These are phyloP conservation scores for Pythium rhizo-oryzae DNA, from an alignment of 352 stramenopile species.

Conservation along the genomic window DNA sequence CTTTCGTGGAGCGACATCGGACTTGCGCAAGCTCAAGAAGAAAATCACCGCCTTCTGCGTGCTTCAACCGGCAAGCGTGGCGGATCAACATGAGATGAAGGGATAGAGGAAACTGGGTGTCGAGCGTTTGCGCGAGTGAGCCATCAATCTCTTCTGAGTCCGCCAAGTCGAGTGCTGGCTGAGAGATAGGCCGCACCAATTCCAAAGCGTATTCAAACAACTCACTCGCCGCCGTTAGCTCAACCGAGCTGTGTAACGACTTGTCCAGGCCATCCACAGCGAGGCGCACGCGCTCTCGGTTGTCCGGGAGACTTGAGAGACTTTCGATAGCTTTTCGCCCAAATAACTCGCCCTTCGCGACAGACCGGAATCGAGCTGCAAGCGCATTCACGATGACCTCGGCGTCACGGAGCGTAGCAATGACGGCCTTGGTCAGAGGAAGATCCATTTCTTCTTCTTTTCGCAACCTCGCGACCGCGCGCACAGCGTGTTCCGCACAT, in stretches of 20 bases:
- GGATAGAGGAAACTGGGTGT: conserved; percentile 4
- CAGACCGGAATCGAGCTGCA: conserved; percentile 29
- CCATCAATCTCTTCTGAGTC: neutral
- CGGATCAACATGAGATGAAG: conserved; percentile 11
- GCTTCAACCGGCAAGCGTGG: neutral
- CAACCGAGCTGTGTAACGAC: conserved; percentile 11
- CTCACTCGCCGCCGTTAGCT: conserved; percentile 20
- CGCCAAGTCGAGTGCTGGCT: conserved; percentile 8
- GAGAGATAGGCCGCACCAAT: conserved; percentile 33
- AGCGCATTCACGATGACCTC: conserved; percentile 47
- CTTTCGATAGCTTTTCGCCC: conserved; percentile 38
- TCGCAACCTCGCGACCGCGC: conserved; percentile 45
- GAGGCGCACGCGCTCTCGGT: conserved; percentile 39
- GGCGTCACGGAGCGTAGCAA: conserved; percentile 39
- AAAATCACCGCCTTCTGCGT: neutral
- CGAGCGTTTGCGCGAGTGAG: neutral
- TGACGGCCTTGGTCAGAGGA: conserved; percentile 49
- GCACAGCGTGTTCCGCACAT: conserved; percentile 48
- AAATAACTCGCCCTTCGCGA: conserved; percentile 25
- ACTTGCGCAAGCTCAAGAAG: neutral
- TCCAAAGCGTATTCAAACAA: conserved; percentile 46
- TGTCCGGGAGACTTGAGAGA: conserved; percentile 29
- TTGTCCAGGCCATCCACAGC: conserved; percentile 44
- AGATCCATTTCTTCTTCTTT: conserved; percentile 82
- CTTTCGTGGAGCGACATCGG: neutral